These are phyloP conservation scores for Candida maesae DNA, from an alignment of 805 yeast genomes.

Conservation along the genomic window DNA sequence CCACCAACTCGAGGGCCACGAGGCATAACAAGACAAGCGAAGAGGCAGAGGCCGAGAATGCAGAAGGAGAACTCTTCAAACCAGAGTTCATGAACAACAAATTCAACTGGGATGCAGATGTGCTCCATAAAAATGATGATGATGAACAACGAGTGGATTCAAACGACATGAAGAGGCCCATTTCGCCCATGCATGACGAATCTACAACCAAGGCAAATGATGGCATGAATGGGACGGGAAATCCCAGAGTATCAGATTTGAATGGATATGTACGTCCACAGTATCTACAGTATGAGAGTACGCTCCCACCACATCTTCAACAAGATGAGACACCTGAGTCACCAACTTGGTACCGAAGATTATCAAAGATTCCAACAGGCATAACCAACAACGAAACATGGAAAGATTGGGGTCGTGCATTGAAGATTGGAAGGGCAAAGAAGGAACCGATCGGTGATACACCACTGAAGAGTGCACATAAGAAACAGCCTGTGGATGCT, in stretches of 20 bases:
- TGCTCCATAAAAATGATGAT: conserved; percentile 11
- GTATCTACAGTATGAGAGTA: neutral
- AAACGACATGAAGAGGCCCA: neutral
- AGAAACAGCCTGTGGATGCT: conserved; percentile 9
- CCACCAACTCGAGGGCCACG: no score
- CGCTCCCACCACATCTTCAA: neutral
- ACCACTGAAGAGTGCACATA: neutral
- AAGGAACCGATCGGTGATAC: conserved; percentile 4
- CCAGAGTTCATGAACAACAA: conserved; percentile 14
- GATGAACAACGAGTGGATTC: conserved; percentile 7
- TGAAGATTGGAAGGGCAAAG: conserved; percentile 21
- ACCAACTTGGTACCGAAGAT: conserved; percentile 25
- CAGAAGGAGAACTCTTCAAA: conserved; percentile 14
- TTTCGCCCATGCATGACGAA: conserved; percentile 2
- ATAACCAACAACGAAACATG: conserved; percentile 18
- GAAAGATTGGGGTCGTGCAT: conserved; percentile 27
- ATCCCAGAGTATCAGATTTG: no score
- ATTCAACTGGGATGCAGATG: conserved; percentile 12
- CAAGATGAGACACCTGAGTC: conserved; percentile 10
- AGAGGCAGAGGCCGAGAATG: neutral
- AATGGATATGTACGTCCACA: neutral
- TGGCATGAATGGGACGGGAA: neutral
- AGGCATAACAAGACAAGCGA: neutral
- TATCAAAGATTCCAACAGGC: conserved; percentile 18
- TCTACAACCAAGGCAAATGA: neutral